These are phyloP conservation scores for Hypoxylon sp. DNA, from an alignment of 2,329 filamentous ascomycete species.

Conservation along the genomic window DNA sequence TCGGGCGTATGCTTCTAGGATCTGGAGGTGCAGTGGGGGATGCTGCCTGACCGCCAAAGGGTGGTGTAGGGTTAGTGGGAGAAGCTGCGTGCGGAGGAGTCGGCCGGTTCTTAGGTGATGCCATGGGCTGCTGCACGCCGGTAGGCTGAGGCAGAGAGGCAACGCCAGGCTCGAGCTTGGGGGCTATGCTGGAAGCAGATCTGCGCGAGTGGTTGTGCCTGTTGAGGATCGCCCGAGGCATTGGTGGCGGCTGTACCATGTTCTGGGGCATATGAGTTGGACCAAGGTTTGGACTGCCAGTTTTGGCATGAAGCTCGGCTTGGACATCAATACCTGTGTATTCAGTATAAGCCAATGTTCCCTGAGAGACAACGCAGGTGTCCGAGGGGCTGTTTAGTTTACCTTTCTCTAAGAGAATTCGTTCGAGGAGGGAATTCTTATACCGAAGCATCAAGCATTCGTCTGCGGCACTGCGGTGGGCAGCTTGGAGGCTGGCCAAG, in stretches of 20 bases:
- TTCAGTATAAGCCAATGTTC: slow-evolving; percentile 8
- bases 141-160: slow-evolving; percentile 55
- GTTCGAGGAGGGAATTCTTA: slow-evolving; percentile 95
- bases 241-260: slow-evolving; percentile 75
- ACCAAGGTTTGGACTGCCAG: slow-evolving; percentile 81
- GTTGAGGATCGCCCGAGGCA: slow-evolving; percentile 83
- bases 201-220: slow-evolving; percentile 75
- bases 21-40: slow-evolving; percentile 58
- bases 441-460: slow-evolving; percentile 98
- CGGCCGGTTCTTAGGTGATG: slow-evolving; percentile 76
- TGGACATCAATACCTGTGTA: slow-evolving; percentile 90
- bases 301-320: slow-evolving; percentile 92
- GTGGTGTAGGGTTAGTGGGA: slow-evolving; percentile 58
- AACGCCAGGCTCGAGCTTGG: slow-evolving; percentile 70
- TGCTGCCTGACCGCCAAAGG: slow-evolving; percentile 49
- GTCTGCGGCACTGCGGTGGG: slow-evolving; percentile 91
- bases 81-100: slow-evolving; percentile 79
- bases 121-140: slow-evolving; percentile 62
- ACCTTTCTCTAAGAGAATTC: slow-evolving; percentile 97
- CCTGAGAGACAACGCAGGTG: background rate
- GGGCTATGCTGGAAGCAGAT: slow-evolving; percentile 76
- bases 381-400: slow-evolving; percentile 31
- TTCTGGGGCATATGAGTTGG: slow-evolving; percentile 73
- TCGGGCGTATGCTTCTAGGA: slow-evolving; percentile 54
- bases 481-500: slow-evolving; percentile 89